Evolutionary conservation across 2,329 filamentous ascomycete species (phyloP), one percentile per base, ranked within the genome.

Genomic region (Neonectria hederae): DNA sequence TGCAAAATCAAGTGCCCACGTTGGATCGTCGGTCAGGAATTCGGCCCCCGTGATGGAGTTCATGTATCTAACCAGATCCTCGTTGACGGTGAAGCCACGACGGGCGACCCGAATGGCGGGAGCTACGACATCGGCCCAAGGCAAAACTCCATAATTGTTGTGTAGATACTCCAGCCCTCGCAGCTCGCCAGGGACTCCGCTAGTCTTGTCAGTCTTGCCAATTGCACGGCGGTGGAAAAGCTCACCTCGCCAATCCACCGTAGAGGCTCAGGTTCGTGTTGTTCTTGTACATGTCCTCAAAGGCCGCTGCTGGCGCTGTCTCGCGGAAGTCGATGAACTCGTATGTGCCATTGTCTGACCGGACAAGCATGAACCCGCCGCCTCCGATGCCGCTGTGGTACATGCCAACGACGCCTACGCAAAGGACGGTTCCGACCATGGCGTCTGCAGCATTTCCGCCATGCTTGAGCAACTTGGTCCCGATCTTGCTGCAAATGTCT

Each of bases 301-400:
- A 91, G 0, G 92, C 90, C 1, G 92, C 92, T 0, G 90, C 92
- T 1, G 94, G 93, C 0, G 94, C 94, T 0, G 88, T 92, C 77
- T 97, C 94, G 17, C 94, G 85, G 76, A 96, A 97, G 76, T 97
- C 93, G 68, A 97, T 88, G 68, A 89, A 91, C 71, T 97, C 92
- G 74, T 93, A 95, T 0, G 59, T 8, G 35, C 35, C 35, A 3
- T n/a, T 38, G 14, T n/a, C 40, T 1, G 9, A 81, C 80, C 90
- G 85, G n/a, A 94, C 84, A 2, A 94, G 82, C 84, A 92, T 87
- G 77, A 96, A 96, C 1, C 93, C 92, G 14, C 92, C 92, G 4
- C 93, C 92, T 6, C 90, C 91, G 61, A 95, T 87, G 5, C 92
- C 92, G 68, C 79, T 82, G 72, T 91, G 89, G 66, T 90, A 89